These are phyloP conservation scores for Aspergillus asperescens DNA, from an alignment of 495 filamentous ascomycete genomes.

Conservation along the genomic window DNA sequence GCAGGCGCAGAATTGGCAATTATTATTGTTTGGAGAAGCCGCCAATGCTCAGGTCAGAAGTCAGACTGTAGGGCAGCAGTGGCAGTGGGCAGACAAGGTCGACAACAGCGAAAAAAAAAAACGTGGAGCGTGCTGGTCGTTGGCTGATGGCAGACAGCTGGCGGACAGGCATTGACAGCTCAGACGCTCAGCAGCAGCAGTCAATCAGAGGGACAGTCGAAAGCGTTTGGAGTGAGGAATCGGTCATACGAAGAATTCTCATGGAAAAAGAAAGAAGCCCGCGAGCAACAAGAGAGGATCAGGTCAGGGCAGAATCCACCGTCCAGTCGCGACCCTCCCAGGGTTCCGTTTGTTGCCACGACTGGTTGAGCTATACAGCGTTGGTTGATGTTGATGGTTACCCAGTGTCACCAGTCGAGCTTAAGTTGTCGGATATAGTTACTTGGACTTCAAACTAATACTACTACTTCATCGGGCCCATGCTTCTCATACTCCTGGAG, in stretches of 20 bases:
- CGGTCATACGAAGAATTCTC: neutral
- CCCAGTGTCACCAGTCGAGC: neutral
- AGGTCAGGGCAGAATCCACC: slow-evolving; percentile 8
- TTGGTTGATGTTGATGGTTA: too few species aligned
- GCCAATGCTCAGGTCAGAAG: neutral
- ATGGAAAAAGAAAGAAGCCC: slow-evolving; percentile 3
- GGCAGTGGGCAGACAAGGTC: slow-evolving; percentile 13
- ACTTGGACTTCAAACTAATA: neutral
- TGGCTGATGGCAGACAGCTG: slow-evolving; percentile 18
- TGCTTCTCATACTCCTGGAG: too few species aligned
- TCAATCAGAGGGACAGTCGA: slow-evolving; percentile 11
- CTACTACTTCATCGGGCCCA: neutral
- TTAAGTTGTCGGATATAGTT: too few species aligned
- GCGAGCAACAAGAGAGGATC: neutral
- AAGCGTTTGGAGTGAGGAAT: too few species aligned
- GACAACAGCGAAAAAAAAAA: too few species aligned
- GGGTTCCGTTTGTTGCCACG: slow-evolving; percentile 16
- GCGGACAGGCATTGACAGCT: slow-evolving; percentile 25
- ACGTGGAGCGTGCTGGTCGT: slow-evolving; percentile 21
- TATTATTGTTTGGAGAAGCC: neutral
- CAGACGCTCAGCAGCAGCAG: slow-evolving; percentile 14
- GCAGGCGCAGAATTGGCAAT: slow-evolving; percentile 10
- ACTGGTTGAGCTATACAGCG: slow-evolving; percentile 2
- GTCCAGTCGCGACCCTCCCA: slow-evolving; percentile 13
- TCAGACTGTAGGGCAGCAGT: slow-evolving; percentile 5